phyloP scores from a whole-genome alignment of 163 green algal genomes.

The Prototheca cutis region DNA sequence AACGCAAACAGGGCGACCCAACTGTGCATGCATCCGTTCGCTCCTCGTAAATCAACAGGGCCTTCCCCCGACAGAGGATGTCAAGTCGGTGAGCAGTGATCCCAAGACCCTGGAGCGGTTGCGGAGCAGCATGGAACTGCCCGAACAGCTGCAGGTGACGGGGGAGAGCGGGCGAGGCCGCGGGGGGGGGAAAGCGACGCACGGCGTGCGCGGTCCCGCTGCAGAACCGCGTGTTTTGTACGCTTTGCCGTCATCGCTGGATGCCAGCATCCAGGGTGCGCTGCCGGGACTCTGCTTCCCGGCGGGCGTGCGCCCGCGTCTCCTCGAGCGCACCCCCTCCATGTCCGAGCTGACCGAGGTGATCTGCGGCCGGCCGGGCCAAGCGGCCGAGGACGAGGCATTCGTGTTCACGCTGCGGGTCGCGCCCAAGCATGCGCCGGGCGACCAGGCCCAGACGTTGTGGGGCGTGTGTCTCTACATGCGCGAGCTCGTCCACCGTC shows the following conservation, averaged over 20 bases:
- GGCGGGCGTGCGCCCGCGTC: conserved; percentile 35
- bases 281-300: conserved; percentile 63
- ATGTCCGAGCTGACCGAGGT: conserved; percentile 61
- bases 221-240: background rate
- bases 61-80: conserved; percentile 28
- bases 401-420: conserved; percentile 78
- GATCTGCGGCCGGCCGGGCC: conserved; percentile 54
- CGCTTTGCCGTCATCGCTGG: conserved; percentile 13
- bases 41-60: conserved; percentile 28
- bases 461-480: conserved; percentile 77
- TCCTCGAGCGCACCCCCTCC: conserved; percentile 44
- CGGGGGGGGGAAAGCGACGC: too few species aligned
- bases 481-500: conserved; percentile 68
- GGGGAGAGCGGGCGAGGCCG: too few species aligned
- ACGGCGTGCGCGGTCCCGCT: conserved; percentile 18
- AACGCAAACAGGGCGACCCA: too few species aligned
- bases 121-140: background rate
- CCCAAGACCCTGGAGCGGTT: conserved; percentile 14
- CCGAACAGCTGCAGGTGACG: too few species aligned
- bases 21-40: too few species aligned
- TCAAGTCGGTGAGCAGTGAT: conserved; percentile 22
- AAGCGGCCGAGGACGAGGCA: conserved; percentile 42
- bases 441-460: conserved; percentile 31
- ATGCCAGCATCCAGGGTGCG: conserved; percentile 39
- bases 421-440: background rate